A percentile compares a stretch with the other conserved stretches of the same genome.
Conservation (phyloP, 2,329 filamentous ascomycete genomes). For the Whalleya microplaca region DNA sequence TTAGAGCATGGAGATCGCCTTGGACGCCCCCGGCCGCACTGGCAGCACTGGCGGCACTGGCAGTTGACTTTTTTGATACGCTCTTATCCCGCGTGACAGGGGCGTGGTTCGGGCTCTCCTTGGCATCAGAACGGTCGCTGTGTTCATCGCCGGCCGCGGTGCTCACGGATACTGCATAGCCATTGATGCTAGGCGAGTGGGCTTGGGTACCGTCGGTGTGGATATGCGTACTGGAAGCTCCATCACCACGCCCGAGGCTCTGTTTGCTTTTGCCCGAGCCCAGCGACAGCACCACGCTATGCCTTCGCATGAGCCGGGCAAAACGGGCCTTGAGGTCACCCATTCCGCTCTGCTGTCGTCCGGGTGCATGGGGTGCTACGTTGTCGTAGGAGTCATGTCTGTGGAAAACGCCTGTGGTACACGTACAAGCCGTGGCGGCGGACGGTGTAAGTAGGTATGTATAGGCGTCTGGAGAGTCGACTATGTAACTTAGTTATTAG, state of each 20-base stretch:
- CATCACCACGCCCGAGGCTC: conserved; percentile 31
- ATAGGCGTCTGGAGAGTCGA: too few species aligned
- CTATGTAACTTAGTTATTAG: background rate
- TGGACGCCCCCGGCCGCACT: background rate
- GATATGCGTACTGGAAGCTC: conserved; percentile 33
- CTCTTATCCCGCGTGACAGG: background rate
- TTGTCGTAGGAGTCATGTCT: background rate
- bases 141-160: conserved; percentile 25
- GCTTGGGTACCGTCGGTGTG: conserved; percentile 15
- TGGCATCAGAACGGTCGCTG: conserved; percentile 19
- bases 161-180: conserved; percentile 30
- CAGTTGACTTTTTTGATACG: background rate
- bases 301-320: conserved; percentile 49
- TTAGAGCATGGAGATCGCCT: conserved; percentile 2
- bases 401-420: too few species aligned
- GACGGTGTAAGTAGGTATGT: too few species aligned
- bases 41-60: background rate
- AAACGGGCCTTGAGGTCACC: conserved; percentile 52
- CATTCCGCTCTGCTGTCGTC: conserved; percentile 38
- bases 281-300: conserved; percentile 44
- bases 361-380: conserved; percentile 10
- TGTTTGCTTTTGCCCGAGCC: conserved; percentile 39
- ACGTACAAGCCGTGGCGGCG: background rate
- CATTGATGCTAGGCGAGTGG: conserved; percentile 18
- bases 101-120: conserved; percentile 6